phyloP scores from a whole-genome alignment of 2,329 filamentous ascomycete species.

The Aspergillus sp. region DNA sequence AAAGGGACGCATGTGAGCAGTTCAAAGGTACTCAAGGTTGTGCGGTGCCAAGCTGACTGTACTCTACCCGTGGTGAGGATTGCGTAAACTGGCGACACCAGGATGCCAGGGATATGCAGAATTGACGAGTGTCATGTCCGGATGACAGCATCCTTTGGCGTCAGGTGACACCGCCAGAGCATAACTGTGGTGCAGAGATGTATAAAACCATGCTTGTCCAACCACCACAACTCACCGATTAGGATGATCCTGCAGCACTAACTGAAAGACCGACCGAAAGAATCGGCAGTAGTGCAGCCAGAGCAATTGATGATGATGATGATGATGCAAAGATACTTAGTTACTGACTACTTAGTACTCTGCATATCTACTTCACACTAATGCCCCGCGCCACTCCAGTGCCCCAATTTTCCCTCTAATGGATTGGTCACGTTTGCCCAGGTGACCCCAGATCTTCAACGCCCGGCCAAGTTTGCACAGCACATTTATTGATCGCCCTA shows the following conservation, averaged over 20 bases:
- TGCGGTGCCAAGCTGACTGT: background rate
- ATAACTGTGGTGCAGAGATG: background rate
- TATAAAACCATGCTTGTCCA: too few species aligned
- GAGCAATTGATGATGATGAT: too few species aligned
- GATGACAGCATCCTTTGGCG: background rate
- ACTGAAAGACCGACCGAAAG: too few species aligned
- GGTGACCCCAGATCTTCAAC: background rate
- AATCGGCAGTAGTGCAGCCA: too few species aligned
- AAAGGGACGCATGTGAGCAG: background rate
- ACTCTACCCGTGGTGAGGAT: background rate
- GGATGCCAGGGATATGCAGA: background rate
- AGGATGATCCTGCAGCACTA: too few species aligned
- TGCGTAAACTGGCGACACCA: background rate
- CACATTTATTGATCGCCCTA: conserved; percentile 1
- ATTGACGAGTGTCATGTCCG: too few species aligned
- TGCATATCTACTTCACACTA: background rate
- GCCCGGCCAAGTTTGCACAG: background rate
- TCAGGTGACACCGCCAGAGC: background rate
- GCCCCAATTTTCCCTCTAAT: background rate
- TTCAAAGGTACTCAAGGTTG: background rate
- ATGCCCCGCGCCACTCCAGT: background rate
- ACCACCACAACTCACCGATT: too few species aligned
- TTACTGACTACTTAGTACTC: too few species aligned
- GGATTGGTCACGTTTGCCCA: background rate
- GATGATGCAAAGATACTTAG: too few species aligned